Base-by-base conservation (phyloP, 2,329 filamentous ascomycete species). In the Mycosphaerelloides madeirae region DNA sequence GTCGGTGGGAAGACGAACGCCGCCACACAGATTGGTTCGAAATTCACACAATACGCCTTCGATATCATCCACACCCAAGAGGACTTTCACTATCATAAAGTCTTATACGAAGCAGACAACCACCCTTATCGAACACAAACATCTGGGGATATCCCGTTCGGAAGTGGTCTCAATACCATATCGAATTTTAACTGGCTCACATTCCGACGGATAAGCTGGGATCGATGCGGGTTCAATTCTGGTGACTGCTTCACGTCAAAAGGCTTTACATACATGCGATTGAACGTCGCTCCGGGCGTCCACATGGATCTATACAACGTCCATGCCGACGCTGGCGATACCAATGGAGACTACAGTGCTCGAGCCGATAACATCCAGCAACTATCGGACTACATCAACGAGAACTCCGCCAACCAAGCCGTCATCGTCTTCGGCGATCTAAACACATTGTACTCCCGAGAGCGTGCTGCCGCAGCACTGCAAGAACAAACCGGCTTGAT, bases 11-110 rank as follows among this genome's bases (percentile, higher is more conserved):
- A 84, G 65, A 65, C 68, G 1, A 70, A 68, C 6, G 84, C 84
- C 62, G 70, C 79, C 1, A 67, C 67, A 8, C 61, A 65, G 20
- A 82, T 84, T 38, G 82, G 81, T 1, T 58, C 69, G 3, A 68
- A 75, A 38, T 78, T 85, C 55, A 66, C 75, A 4, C 51, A 76
- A 56, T 76, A 80, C 46, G 71, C 65, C 46, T 81, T 78, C 64
- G 78, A 81, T 52, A 65, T 85, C 20, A 79, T 84, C 58, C 73
- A 85, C 52, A 67, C 82, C n/a, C 82, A 85, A 60, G 82, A 69
- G 79, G 47, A 84, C 61, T 84, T 84, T 70, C 82, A 82, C 66
- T 85, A 79, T 63, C 81, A 85, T 54, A 75, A 78, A 6, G 71
- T 73, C 44, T 73, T 85, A 53, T 85, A 85, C 64, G 69, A 68